phyloP scores from a whole-genome alignment of 305 asterid species.

The Fraxinus greggii region DNA sequence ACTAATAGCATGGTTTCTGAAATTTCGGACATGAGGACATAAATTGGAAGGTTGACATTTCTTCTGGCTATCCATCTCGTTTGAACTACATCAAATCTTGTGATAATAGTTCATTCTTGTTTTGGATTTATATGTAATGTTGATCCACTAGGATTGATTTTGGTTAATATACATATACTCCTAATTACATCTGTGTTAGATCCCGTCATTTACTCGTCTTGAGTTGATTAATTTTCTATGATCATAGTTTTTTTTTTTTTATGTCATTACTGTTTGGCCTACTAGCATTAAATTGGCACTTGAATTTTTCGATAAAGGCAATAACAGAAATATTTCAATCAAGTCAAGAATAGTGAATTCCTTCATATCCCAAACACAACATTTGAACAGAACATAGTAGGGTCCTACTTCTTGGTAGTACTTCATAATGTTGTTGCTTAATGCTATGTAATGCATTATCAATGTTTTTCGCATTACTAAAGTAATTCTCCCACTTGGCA shows the following conservation, averaged over 20 bases:
- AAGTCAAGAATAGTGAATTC: not conserved
- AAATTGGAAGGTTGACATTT: not conserved
- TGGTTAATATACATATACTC: not conserved
- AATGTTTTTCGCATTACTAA: not conserved
- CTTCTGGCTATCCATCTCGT: not conserved
- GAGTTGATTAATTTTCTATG: not conserved
- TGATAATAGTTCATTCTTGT: not conserved
- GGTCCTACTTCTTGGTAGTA: not conserved
- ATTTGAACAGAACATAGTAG: not conserved
- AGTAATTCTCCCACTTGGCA: constrained; percentile 25
- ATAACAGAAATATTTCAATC: not conserved
- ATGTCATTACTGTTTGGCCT: not conserved
- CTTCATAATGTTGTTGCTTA: not conserved
- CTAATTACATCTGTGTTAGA: not conserved
- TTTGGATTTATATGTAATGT: not conserved
- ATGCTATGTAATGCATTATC: not conserved
- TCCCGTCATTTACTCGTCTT: not conserved
- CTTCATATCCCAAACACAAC: not conserved
- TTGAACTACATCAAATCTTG: not conserved
- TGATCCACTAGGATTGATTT: not conserved
- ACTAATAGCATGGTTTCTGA: not conserved
- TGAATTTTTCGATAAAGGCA: not conserved
- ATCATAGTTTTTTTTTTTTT: not conserved
- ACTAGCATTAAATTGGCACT: not conserved
- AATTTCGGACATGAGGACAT: not conserved